phyloP scores from a whole-genome alignment of 2,329 filamentous ascomycete genomes.

The Sarocladium strictum region DNA sequence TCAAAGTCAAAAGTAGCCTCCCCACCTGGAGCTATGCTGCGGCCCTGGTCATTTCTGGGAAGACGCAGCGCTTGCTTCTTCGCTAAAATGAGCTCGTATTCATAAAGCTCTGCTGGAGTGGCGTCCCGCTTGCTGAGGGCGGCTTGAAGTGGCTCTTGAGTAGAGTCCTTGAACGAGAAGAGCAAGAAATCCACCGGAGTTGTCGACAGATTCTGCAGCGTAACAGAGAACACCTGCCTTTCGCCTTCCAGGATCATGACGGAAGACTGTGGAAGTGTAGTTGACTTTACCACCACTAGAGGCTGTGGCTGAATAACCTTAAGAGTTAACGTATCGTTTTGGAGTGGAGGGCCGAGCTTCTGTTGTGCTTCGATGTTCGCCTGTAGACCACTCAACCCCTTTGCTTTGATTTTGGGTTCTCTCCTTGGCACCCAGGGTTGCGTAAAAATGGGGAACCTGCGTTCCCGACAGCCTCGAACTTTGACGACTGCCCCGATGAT shows the following conservation, averaged over 20 bases:
- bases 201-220: constrained; percentile 70
- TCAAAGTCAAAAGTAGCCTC: constrained; percentile 74
- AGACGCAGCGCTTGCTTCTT: constrained; percentile 64
- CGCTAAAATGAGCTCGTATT: constrained; percentile 74
- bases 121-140: constrained; percentile 73
- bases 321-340: constrained; percentile 49
- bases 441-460: constrained; percentile 77
- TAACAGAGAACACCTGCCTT: constrained; percentile 68
- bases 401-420: constrained; percentile 69
- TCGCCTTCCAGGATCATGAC: constrained; percentile 94
- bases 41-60: constrained; percentile 43
- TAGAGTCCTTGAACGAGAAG: constrained; percentile 87
- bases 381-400: constrained; percentile 57
- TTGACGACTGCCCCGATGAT: constrained; percentile 76
- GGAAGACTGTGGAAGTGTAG: constrained; percentile 74
- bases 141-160: constrained; percentile 68
- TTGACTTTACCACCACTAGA: constrained; percentile 66
- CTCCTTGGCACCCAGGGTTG: constrained; percentile 67
- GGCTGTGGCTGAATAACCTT: constrained; percentile 79
- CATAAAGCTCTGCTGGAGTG: constrained; percentile 72
- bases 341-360: constrained; percentile 19
- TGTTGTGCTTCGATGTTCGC: constrained; percentile 27
- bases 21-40: constrained; percentile 60
- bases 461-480: constrained; percentile 74
- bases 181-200: constrained; percentile 78